Base-by-base conservation (phyloP, 1,284 basidiomycete species). In the Puccinia novopanici region DNA sequence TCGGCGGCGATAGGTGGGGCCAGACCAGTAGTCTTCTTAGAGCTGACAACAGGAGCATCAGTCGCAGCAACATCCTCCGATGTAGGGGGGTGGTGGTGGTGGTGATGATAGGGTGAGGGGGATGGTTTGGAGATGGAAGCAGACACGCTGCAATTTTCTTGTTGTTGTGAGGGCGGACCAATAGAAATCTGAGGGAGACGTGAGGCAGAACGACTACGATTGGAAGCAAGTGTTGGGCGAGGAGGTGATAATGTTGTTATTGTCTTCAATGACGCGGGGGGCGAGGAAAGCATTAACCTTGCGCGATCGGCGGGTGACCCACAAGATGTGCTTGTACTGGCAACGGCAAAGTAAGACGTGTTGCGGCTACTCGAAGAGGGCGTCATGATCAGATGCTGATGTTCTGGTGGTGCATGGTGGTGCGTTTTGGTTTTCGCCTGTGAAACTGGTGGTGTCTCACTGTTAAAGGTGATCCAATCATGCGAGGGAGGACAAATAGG, bases 281-380 rank as follows among this genome's bases (percentile, higher is more conserved):
- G 48, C 4, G 78, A 67, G 37, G 73, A 27, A 10, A 80, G 78
- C 19, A 80, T 24, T 4, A 54, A 30, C 27, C 78, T 48, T 34
- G 78, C 78, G n/a, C 78, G 70, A 52, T 74, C 70, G 42, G 45
- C 71, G 19, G 71, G 70, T 3, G 78, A 72, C 40, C 30, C 30
- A 2, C 30, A 12, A 57, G 68, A 40, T 24, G 40, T 76, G 54
- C 54, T 22, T 27, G 24, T 13, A 34, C 19, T 40, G 2, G 45
- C 5, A 27, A 22, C 13, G 19, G 24, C 50, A 55, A 54, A 37
- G 48, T 55, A 37, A 19, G 50, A 30, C 1, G 52, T 27, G 24
- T 27, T n/a, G n/a, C n/a, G 34, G 30, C 19, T 72, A 13, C 42
- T 72, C 22, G 48, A 30, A 3, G 70, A 37, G 37, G 12, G n/a